Conservation (phyloP, 352 stramenopile genomes). For the Nothophytophthora sp. region DNA sequence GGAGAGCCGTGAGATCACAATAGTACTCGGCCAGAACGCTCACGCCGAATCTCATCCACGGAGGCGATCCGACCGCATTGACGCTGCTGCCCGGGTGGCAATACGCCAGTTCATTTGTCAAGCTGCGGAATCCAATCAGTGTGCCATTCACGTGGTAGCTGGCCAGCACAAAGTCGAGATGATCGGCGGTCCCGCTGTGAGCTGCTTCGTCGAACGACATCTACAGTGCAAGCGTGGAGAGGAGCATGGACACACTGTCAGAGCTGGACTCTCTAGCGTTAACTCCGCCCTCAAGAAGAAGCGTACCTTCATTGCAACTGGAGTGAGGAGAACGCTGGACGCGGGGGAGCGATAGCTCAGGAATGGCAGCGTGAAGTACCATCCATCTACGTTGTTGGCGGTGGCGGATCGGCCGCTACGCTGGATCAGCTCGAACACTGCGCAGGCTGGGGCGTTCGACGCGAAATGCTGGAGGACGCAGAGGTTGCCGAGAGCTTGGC, state of each 20-base stretch:
- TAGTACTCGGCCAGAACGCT: slow-evolving; percentile 53
- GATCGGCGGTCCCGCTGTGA: slow-evolving; percentile 49
- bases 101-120: slow-evolving; percentile 85
- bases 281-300: background rate
- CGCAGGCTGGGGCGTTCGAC: slow-evolving; percentile 58
- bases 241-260: slow-evolving; percentile 1
- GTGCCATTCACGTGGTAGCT: slow-evolving; percentile 90
- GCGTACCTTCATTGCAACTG: slow-evolving; percentile 77
- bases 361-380: slow-evolving; percentile 88
- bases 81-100: slow-evolving; percentile 39
- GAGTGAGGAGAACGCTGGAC: slow-evolving; percentile 55
- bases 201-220: slow-evolving; percentile 79
- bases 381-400: slow-evolving; percentile 52
- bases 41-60: slow-evolving; percentile 86
- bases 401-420: slow-evolving; percentile 43
- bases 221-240: slow-evolving; percentile 22
- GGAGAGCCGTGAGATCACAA: slow-evolving; percentile 67
- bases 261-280: no score
- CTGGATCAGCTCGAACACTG: slow-evolving; percentile 76
- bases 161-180: slow-evolving; percentile 84
- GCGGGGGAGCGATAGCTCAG: slow-evolving; percentile 79
- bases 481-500: slow-evolving; percentile 91
- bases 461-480: slow-evolving; percentile 94
- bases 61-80: slow-evolving; percentile 18
- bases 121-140: slow-evolving; percentile 67